Base-by-base conservation (phyloP, 345 rosid species). In the Punica granatum region DNA sequence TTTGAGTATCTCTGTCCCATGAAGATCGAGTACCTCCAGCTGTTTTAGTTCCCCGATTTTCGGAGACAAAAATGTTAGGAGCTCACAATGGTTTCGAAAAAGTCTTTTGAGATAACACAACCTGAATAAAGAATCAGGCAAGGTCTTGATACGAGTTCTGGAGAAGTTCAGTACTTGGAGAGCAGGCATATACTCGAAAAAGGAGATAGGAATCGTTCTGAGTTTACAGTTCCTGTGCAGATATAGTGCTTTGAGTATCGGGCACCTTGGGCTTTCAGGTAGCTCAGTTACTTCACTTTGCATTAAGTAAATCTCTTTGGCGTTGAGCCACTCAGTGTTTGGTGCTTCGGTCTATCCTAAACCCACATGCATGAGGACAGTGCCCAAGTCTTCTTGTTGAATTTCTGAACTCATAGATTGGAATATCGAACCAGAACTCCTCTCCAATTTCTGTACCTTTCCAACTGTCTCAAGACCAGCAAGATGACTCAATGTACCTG, bases 1-100 rank as follows among this genome's bases (percentile, higher is more conserved):
- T 36, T 62, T 21, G n/a, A 66, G 25, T 21, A 67, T 72, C 43
- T 66, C 49, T 6, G 59, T 69, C 0, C 70, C 72, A 56, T 69
- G 36, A 35, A 74, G 76, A 72, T 78, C 74, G 68, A 75, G 78
- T n/a, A 65, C 53, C 71, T 72, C 65, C 0, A 72, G 76, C 49
- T 25, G 65, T 28, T 28, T 34, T 19, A 72, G 75, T 18, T 73
- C 59, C 7, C 75, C 77, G 44, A 75, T 32, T 12, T 61, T 30
- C 0, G 74, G 72, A 0, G 79, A 39, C 19, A 79, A 61, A 2
- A 7, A 37, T 69, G 59, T 72, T 21, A 78, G 26, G n/a, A 69
- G 70, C 2, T 56, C 31, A 32, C 82, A 79, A 18, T 60, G 0
- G 0, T 26, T 70, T 21, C 64, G 23, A 25, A 41, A 60, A 33